Evolutionary conservation across 2,329 filamentous ascomycete genomes (phyloP).

Genomic region (Lecanicillium sp.): DNA sequence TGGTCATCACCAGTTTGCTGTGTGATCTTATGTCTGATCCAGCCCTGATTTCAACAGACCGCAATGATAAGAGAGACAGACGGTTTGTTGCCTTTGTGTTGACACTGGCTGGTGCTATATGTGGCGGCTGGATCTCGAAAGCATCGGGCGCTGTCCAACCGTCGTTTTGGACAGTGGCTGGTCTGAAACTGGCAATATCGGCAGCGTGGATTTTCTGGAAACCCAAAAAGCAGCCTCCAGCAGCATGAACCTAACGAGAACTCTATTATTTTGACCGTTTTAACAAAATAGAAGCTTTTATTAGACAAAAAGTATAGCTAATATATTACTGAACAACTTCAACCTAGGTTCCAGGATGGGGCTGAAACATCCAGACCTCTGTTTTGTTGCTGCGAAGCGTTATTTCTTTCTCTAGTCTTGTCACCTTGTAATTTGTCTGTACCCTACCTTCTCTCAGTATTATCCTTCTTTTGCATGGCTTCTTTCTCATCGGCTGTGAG

Average conservation of each 20-base stretch:
- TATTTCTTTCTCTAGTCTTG: too few species aligned
- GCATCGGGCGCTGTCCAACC: conserved; percentile 29
- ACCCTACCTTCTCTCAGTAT: background rate
- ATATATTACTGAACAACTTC: too few species aligned
- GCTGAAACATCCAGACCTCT: too few species aligned
- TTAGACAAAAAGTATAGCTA: too few species aligned
- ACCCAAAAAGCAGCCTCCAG: conserved; percentile 9
- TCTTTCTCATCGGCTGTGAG: conserved; percentile 8
- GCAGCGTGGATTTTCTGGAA: conserved; percentile 26
- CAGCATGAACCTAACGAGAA: too few species aligned
- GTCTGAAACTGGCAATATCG: conserved; percentile 33
- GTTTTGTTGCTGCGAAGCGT: too few species aligned
- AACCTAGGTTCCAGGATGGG: too few species aligned
- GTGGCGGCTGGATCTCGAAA: conserved; percentile 39
- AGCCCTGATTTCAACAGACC: conserved; percentile 29
- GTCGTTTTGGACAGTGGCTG: conserved; percentile 36
- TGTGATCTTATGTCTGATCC: conserved; percentile 45
- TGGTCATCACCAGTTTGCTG: conserved; percentile 46
- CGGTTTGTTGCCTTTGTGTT: conserved; percentile 34
- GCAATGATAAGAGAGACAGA: conserved; percentile 43
- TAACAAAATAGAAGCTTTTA: too few species aligned
- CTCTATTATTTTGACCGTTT: too few species aligned
- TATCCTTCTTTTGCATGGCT: conserved; percentile 1
- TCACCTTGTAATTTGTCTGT: background rate
- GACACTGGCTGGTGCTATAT: conserved; percentile 37